These are phyloP conservation scores for Xerocomellus chrysenteron DNA, from an alignment of 768 basidiomycete genomes.

Conservation along the genomic window DNA sequence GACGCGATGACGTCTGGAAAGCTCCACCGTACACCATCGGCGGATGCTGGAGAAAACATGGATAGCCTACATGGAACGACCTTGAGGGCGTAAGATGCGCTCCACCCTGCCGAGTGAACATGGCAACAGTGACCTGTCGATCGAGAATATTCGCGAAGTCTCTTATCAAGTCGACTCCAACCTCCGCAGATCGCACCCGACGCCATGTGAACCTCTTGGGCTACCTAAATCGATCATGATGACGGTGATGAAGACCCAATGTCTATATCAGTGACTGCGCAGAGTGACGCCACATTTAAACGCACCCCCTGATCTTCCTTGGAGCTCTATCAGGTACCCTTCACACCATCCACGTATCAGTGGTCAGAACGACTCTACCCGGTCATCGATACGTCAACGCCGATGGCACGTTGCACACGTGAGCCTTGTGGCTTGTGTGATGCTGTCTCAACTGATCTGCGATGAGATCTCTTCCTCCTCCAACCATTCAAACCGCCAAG, in stretches of 20 bases:
- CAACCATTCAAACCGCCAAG: not conserved
- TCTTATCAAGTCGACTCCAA: conserved; percentile 6
- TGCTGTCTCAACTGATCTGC: not conserved
- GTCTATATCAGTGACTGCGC: not conserved
- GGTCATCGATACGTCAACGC: not conserved
- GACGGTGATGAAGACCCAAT: not conserved
- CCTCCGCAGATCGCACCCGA: not conserved
- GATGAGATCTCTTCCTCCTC: not conserved
- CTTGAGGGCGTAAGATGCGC: not conserved
- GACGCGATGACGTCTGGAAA: not conserved
- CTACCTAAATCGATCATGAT: not conserved
- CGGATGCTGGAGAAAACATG: not conserved
- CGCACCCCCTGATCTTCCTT: not conserved
- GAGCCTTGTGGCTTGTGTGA: not conserved
- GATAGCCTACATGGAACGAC: not conserved
- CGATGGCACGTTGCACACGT: not conserved
- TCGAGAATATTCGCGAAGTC: not conserved
- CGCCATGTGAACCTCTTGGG: not conserved
- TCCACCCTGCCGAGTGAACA: not conserved
- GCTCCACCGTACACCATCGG: not conserved
- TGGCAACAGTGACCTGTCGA: not conserved
- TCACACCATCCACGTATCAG: not conserved
- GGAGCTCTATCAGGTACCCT: not conserved
- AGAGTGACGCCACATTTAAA: not conserved
- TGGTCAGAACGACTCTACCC: not conserved